Base-by-base conservation (phyloP, 208 protist genomes). In the Wallacemonas sp. region DNA sequence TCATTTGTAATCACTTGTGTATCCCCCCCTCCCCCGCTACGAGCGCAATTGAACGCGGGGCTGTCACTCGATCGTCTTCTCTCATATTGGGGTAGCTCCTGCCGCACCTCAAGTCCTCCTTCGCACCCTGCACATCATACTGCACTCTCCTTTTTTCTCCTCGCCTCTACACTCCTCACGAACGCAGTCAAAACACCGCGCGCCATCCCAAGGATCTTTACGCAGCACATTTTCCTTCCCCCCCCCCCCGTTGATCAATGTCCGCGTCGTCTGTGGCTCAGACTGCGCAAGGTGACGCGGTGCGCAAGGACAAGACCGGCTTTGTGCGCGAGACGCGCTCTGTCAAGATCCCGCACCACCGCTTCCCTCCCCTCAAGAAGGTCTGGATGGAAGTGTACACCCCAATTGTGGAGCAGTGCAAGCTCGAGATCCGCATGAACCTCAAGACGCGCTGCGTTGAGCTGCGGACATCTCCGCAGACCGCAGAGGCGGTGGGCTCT, bases 381-480 rank as follows among this genome's bases (percentile, higher is more conserved):
- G 80, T 98, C 12, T 99, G 99, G 98, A 88, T 98, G 76, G 87
- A 99, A 64, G 98, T 99, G 2, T 99, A 99, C 85, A 95, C 92
- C 27, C 98, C 99, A 3, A 82, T 99, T 44, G 98, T 99, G 0
- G 93, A 99, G 74, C 97, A 99, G 66, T 92, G 99, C 77, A 98
- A 98, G 73, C 80, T 99, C 39, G 98, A 99, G 80, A 95, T 99
- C 26, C 90, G 98, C 66, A 99, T 99, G 95, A 99, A 99, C 79
- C 78, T 98, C 19, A 97, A 98, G 74, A 92, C 68, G 17, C 87
- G 93, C 38, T 87, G 58, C 29, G 97, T 99, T 5, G 98, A 99
- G 69, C 76, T 99, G 32, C 87, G 92, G 66, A 96, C 96, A 19
- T 89, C 82, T 64, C 78, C 84, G 16, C 67, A 74, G 16, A 96